Percentiles rank a stretch among this genome's conserved stretches.
Evolutionary conservation across 768 basidiomycete species (phyloP).

Genomic region (Termitomyces sp.): DNA sequence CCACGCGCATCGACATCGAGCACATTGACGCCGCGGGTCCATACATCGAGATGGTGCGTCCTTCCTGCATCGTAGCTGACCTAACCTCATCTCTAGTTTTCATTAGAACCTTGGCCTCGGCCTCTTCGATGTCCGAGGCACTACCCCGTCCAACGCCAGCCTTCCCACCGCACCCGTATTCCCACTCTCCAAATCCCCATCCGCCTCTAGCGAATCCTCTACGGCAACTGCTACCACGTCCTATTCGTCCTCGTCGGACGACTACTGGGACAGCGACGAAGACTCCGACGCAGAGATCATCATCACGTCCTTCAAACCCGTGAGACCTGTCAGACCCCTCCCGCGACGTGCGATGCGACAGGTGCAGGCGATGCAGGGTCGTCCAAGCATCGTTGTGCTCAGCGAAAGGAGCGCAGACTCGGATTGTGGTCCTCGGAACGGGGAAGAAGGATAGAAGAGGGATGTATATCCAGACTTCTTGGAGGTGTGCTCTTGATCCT

Average conservation of each 20-base stretch:
- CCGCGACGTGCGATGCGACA: not conserved
- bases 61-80: not conserved
- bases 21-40: slow-evolving; percentile 44
- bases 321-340: slow-evolving; percentile 19
- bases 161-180: not conserved
- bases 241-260: slow-evolving; percentile 19
- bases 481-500: not conserved
- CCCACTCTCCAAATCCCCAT: not conserved
- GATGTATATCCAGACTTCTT: not conserved
- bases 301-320: slow-evolving; percentile 37
- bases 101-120: slow-evolving; percentile 63
- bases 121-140: slow-evolving; percentile 43
- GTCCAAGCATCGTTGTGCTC: not conserved
- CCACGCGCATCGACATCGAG: slow-evolving; percentile 64
- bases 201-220: slow-evolving; percentile 23
- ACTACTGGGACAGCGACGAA: slow-evolving; percentile 30
- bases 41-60: slow-evolving; percentile 65
- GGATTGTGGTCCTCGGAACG: not conserved
- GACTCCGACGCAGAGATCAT: slow-evolving; percentile 36
- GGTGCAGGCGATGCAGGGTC: not conserved
- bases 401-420: not conserved
- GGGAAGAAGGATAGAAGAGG: not conserved
- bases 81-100: not conserved
- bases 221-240: slow-evolving; percentile 15
- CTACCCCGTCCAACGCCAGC: not conserved